Evolutionary conservation across 805 yeast species (phyloP).

Genomic region (Sungouiozyma ichnusensis): DNA sequence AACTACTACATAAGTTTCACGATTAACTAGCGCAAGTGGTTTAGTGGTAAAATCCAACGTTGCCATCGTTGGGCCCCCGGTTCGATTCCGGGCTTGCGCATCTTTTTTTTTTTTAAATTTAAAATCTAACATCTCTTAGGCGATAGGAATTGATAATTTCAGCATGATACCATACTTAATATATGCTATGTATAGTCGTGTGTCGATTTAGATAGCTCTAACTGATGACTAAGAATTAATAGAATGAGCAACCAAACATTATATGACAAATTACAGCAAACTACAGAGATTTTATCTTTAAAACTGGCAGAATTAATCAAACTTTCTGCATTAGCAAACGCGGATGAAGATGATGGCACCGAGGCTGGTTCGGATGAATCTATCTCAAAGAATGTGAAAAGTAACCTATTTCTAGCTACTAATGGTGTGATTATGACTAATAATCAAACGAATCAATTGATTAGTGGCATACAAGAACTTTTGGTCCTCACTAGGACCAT

Average conservation of each 20-base stretch:
- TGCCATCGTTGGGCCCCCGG: conserved; percentile 14
- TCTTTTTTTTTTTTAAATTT: conserved; percentile 3
- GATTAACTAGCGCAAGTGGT: conserved; percentile 7
- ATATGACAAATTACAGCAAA: conserved; percentile 24
- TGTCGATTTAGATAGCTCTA: neutral
- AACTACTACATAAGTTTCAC: neutral
- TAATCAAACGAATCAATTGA: conserved; percentile 24
- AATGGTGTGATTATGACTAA: conserved; percentile 21
- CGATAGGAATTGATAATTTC: too few relatives aligned
- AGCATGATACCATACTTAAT: too few relatives aligned
- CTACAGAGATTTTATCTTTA: conserved; percentile 20
- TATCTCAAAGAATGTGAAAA: conserved; percentile 1
- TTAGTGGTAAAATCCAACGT: conserved; percentile 13
- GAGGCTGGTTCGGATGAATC: conserved; percentile 6
- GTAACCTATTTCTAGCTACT: conserved; percentile 20
- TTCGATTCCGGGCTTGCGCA: conserved; percentile 14
- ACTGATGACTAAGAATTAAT: neutral
- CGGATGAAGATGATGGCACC: conserved; percentile 9
- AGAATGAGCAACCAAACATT: conserved; percentile 25
- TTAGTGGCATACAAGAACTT: conserved; percentile 27
- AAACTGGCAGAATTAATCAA: conserved; percentile 23
- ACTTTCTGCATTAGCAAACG: conserved; percentile 15
- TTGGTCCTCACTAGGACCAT: conserved; percentile 24
- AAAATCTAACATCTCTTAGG: too few relatives aligned
- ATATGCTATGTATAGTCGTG: too few relatives aligned